Percentiles rank a stretch among this genome's conserved stretches.
phyloP scores from a whole-genome alignment of 2,329 filamentous ascomycete species.

The Colletotrichum brevisporum region DNA sequence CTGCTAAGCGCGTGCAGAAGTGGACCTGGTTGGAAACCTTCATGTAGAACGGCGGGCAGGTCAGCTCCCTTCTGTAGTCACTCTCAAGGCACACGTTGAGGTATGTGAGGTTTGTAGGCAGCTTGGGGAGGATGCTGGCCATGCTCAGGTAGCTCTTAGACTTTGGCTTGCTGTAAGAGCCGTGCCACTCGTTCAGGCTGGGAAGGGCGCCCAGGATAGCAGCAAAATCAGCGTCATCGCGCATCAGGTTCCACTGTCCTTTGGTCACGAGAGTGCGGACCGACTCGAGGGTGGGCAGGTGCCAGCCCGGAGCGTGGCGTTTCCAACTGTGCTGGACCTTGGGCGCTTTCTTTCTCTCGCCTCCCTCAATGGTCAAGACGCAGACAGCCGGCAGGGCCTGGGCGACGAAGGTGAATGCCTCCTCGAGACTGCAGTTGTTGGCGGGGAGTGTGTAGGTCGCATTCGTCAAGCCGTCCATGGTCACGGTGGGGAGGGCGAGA shows the following conservation, averaged over 20 bases:
- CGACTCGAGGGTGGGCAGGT: conserved; percentile 64
- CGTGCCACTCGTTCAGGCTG: conserved; percentile 74
- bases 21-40: conserved; percentile 73
- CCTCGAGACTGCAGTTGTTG: conserved; percentile 78
- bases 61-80: conserved; percentile 76
- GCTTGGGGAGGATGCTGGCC: conserved; percentile 71
- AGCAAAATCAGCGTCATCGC: conserved; percentile 72
- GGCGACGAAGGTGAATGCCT: conserved; percentile 76
- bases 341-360: conserved; percentile 81
- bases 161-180: conserved; percentile 79
- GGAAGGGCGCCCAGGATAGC: conserved; percentile 75
- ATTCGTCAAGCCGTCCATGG: conserved; percentile 68
- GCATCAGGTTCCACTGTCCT: conserved; percentile 83
- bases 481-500: conserved; percentile 65
- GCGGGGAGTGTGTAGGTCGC: conserved; percentile 71
- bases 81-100: conserved; percentile 79
- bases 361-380: conserved; percentile 82
- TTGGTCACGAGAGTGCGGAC: conserved; percentile 79
- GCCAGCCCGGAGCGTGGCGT: conserved; percentile 47
- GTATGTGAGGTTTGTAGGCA: conserved; percentile 72
- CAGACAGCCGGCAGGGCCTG: conserved; percentile 71
- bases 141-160: conserved; percentile 81
- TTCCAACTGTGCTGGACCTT: conserved; percentile 62
- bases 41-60: conserved; percentile 71
- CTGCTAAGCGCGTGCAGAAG: conserved; percentile 72